These are phyloP conservation scores for Alternaria sp. DNA, from an alignment of 2,329 filamentous ascomycete species.

Conservation along the genomic window DNA sequence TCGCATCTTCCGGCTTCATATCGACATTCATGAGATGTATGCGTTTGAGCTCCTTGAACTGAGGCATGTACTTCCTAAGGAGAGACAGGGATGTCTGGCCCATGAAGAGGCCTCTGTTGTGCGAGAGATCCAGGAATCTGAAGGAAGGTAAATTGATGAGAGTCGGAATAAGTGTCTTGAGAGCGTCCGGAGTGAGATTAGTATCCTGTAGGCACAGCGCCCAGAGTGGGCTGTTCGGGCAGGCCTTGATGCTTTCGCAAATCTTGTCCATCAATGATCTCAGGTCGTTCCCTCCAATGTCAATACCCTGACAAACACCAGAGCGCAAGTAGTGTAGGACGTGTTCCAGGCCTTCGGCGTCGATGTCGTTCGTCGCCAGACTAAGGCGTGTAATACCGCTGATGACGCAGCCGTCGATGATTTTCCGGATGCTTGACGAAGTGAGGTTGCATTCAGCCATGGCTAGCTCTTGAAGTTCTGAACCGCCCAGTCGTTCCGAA, in stretches of 20 bases:
- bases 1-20: constrained; percentile 85
- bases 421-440: constrained; percentile 71
- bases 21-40: constrained; percentile 86
- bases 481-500: constrained; percentile 75
- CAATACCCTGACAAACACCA: constrained; percentile 83
- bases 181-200: constrained; percentile 73
- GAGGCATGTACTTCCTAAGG: constrained; percentile 83
- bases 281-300: constrained; percentile 84
- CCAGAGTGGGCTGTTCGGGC: constrained; percentile 65
- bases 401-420: constrained; percentile 82
- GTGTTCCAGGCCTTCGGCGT: constrained; percentile 74
- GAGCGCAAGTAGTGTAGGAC: constrained; percentile 77
- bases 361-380: constrained; percentile 81
- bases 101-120: constrained; percentile 82
- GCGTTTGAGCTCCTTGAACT: constrained; percentile 77
- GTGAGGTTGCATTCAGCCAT: constrained; percentile 79
- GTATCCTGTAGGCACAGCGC: constrained; percentile 87
- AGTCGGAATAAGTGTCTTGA: constrained; percentile 77
- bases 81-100: constrained; percentile 76
- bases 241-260: constrained; percentile 61
- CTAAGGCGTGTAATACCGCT: constrained; percentile 81
- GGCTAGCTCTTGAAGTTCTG: constrained; percentile 80
- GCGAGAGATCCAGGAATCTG: constrained; percentile 89
- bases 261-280: constrained; percentile 54
- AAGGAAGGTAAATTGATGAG: constrained; percentile 74